Percentiles rank a stretch among this genome's conserved stretches.
phyloP scores from a whole-genome alignment of 2,329 filamentous ascomycete species.

The Exserohilum rostratum region DNA sequence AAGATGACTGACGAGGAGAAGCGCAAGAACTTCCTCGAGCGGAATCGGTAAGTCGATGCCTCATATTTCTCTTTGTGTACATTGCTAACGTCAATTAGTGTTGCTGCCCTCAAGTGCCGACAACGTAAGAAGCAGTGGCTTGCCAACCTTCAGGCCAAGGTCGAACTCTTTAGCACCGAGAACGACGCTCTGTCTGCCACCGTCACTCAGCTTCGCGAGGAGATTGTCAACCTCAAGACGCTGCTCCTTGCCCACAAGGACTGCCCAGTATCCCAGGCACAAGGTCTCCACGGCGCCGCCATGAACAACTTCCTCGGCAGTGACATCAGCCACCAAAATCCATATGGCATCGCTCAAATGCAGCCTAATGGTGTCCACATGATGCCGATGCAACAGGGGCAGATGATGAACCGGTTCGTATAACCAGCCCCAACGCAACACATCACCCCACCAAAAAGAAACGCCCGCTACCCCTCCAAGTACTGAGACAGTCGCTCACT shows the following conservation, averaged over 20 bases:
- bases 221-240: constrained; percentile 94
- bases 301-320: constrained; percentile 58
- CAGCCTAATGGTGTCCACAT: constrained; percentile 51
- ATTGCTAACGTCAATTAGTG: constrained; percentile 61
- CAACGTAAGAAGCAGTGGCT: constrained; percentile 99
- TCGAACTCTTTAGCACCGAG: constrained; percentile 89
- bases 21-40: constrained; percentile 94
- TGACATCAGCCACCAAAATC: constrained; percentile 54
- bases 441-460: constrained; percentile 35
- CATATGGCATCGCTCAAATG: constrained; percentile 56
- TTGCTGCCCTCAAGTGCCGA: constrained; percentile 94
- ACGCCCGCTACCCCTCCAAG: constrained; percentile 32
- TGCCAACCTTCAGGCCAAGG: constrained; percentile 90
- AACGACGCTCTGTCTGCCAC: constrained; percentile 87
- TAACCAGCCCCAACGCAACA: constrained; percentile 28
- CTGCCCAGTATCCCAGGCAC: constrained; percentile 88
- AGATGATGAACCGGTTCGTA: constrained; percentile 50
- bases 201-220: constrained; percentile 83
- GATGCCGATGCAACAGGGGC: constrained; percentile 49
- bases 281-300: constrained; percentile 66
- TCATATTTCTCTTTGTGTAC: neutral
- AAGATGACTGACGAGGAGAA: constrained; percentile 99
- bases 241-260: constrained; percentile 93
- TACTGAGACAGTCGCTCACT: constrained; percentile 38
- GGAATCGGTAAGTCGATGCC: constrained; percentile 76